Conservation (phyloP, 192 early-diverging fungal genomes). For the Geranomyces variabilis region DNA sequence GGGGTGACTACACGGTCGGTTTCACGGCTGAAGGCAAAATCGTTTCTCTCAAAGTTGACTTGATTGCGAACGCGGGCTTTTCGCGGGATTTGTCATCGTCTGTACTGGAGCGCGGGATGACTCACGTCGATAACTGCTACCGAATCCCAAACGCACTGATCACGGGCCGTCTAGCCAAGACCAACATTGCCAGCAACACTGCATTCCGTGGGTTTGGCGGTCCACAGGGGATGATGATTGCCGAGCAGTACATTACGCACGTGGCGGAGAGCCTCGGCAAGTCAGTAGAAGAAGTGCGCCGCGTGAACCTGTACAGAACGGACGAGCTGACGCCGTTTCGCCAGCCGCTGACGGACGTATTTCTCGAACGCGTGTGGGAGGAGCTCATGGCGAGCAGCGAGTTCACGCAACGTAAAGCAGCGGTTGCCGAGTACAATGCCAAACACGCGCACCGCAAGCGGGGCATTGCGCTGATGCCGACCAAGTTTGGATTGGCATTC, state of each 20-base stretch:
- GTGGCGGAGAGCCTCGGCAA: constrained; percentile 72
- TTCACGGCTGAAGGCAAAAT: constrained; percentile 70
- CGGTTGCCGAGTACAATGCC: constrained; percentile 72
- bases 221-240: constrained; percentile 82
- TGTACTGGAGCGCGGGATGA: constrained; percentile 75
- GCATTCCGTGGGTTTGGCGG: constrained; percentile 86
- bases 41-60: constrained; percentile 59
- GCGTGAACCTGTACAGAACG: constrained; percentile 71
- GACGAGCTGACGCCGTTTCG: constrained; percentile 74
- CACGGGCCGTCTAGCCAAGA: constrained; percentile 73
- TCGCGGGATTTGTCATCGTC: constrained; percentile 45
- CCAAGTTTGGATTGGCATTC: constrained; percentile 84
- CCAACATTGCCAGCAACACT: constrained; percentile 84
- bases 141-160: constrained; percentile 70
- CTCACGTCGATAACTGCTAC: constrained; percentile 82
- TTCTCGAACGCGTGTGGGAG: constrained; percentile 69
- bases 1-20: constrained; percentile 76
- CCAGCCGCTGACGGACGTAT: constrained; percentile 71
- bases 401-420: constrained; percentile 55
- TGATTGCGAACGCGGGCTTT: constrained; percentile 45
- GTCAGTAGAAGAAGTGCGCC: constrained; percentile 60
- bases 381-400: constrained; percentile 63
- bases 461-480: constrained; percentile 76
- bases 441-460: constrained; percentile 75
- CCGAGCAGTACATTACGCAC: constrained; percentile 77